These are phyloP conservation scores for Metarhizium robertsii DNA, from an alignment of 2,329 filamentous ascomycete genomes.

Conservation along the genomic window DNA sequence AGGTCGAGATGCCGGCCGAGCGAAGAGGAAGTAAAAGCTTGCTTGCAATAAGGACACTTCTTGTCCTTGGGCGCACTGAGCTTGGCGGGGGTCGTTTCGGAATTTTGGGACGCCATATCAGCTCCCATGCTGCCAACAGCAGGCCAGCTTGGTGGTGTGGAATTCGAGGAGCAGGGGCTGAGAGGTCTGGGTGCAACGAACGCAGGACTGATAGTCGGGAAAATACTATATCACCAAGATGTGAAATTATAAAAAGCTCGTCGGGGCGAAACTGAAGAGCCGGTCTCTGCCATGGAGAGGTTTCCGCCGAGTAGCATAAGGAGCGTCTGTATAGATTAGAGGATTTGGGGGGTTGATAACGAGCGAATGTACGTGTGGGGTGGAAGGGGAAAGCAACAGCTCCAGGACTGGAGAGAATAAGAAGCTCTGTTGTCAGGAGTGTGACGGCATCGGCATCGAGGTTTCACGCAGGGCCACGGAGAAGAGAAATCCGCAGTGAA, in stretches of 20 bases:
- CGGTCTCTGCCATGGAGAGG: constrained; percentile 6
- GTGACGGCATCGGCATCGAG: neutral
- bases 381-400: neutral
- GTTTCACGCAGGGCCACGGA: neutral
- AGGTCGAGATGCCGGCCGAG: constrained; percentile 89
- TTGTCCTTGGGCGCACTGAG: constrained; percentile 64
- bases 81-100: constrained; percentile 31
- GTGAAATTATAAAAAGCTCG: constrained; percentile 5
- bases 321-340: neutral
- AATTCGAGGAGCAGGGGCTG: neutral
- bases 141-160: neutral
- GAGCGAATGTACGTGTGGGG: neutral
- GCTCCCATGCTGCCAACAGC: constrained; percentile 15
- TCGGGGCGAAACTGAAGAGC: neutral
- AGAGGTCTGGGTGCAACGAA: constrained; percentile 3
- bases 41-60: constrained; percentile 77
- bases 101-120: constrained; percentile 21
- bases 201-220: neutral
- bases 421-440: neutral
- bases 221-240: neutral
- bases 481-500: neutral
- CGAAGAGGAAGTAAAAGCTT: constrained; percentile 87
- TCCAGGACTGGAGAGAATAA: neutral
- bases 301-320: constrained; percentile 3
- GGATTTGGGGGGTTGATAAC: neutral